Evolutionary conservation across 495 filamentous ascomycete species (phyloP), one percentile per base, ranked within the genome.

Genomic region (Penicillium atrosanguineum): DNA sequence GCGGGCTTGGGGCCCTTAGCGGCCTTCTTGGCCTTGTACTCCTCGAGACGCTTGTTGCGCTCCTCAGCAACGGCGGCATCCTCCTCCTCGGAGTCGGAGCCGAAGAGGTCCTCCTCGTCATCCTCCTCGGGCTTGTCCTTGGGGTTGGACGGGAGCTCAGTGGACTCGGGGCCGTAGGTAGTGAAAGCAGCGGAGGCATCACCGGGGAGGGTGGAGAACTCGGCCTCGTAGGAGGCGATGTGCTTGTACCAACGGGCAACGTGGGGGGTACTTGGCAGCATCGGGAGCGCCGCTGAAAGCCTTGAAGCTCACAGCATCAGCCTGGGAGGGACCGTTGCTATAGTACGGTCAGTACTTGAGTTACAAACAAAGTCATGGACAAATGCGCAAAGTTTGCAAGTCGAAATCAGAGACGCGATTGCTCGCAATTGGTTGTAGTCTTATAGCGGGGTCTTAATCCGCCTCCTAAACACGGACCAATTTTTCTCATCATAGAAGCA

Each of bases 391-490:
- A 34, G 8, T 14, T 14, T 34, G 31, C 31, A 34, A 64, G 61
- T 41, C 49, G 58, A 63, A 65, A 79, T 95, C 90, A 95, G 90
- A 90, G 82, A 70, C 88, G 88, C 89, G 87, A 83, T 79, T 73
- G 72, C 78, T 87, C 79, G 79, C 88, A 78, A 80, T 83, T 80
- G 82, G 75, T 77, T 83, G 80, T 92, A 91, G 81, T 93, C 92
- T 85, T 83, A 69, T 80, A 78, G 83, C 87, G 88, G 86, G 87
- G 88, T 95, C 91, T 96, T 96, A 91, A 90, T 81, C 86, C 91
- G 87, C 87, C 88, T 96, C 89, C 85, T 91, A 82, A 96, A 96
- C 91, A 96, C 91, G 91, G 92, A 96, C 92, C 90, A 95, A 90
- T 86, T 69, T 83, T 83, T 84, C 80, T 94, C 90, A 95, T 95